phyloP scores from a whole-genome alignment of 805 yeast species.

The Sugiyamaella qingdaonensis region DNA sequence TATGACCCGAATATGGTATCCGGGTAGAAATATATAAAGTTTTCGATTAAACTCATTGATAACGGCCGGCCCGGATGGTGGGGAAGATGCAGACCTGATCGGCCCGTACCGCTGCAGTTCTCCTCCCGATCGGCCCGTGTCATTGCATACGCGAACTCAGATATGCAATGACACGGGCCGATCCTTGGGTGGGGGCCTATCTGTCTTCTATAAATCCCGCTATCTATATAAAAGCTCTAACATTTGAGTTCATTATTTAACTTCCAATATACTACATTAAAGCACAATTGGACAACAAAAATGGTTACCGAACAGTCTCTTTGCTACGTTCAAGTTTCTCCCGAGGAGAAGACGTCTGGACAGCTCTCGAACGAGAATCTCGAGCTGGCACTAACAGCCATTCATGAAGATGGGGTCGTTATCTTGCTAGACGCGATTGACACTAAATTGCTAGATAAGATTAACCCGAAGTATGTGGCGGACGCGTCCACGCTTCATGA shows the following conservation, averaged over 20 bases:
- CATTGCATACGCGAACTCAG: background rate
- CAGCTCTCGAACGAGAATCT: background rate
- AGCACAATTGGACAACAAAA: background rate
- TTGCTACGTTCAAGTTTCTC: background rate
- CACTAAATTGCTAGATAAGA: background rate
- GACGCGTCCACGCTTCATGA: background rate
- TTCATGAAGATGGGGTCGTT: conserved; percentile 1
- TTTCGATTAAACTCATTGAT: background rate
- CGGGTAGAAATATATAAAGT: background rate
- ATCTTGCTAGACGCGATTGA: conserved; percentile 2
- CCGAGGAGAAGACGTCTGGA: background rate
- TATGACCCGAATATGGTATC: background rate
- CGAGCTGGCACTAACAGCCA: background rate
- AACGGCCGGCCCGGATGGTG: background rate
- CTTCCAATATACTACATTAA: too few species aligned
- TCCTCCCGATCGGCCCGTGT: background rate
- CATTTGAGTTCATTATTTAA: too few species aligned
- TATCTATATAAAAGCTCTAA: too few species aligned
- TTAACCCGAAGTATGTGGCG: background rate
- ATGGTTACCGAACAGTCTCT: background rate
- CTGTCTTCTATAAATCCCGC: too few species aligned
- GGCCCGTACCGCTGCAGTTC: background rate
- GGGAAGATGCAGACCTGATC: background rate
- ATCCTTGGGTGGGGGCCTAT: background rate
- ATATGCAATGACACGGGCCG: background rate